These are phyloP conservation scores for Fraxinus sp. DNA, from an alignment of 305 asterid genomes.

Conservation along the genomic window DNA sequence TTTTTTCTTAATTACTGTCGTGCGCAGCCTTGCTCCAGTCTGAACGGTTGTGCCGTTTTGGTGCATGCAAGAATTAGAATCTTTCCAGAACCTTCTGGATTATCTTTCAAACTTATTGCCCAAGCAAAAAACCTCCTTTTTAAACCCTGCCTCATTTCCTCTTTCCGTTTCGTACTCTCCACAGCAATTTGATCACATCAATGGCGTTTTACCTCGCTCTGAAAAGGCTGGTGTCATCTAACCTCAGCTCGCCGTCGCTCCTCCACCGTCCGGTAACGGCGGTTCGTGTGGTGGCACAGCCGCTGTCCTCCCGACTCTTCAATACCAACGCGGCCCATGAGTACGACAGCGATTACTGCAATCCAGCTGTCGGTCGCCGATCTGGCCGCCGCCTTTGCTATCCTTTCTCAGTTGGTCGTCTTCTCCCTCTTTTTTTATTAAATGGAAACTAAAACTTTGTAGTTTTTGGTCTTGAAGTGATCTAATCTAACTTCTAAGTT, in stretches of 20 bases:
- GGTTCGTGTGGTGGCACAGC: not conserved
- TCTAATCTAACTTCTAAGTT: not conserved
- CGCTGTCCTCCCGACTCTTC: constrained; percentile 2
- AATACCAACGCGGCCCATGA: not conserved
- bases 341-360: not conserved
- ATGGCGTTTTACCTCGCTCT: constrained; percentile 26
- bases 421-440: not conserved
- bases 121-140: not conserved
- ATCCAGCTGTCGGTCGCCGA: not conserved
- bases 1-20: not conserved
- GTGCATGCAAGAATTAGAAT: not conserved
- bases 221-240: constrained; percentile 18
- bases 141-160: not conserved
- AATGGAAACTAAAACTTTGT: not conserved
- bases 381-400: not conserved
- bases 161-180: not conserved
- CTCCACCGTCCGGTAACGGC: not conserved
- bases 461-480: not conserved
- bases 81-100: not conserved
- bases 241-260: not conserved
- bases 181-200: not conserved
- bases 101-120: not conserved
- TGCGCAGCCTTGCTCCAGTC: not conserved
- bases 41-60: not conserved
- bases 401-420: not conserved